Conservation (phyloP, 2,329 filamentous ascomycete genomes). For the Colletotrichum simmondsii region DNA sequence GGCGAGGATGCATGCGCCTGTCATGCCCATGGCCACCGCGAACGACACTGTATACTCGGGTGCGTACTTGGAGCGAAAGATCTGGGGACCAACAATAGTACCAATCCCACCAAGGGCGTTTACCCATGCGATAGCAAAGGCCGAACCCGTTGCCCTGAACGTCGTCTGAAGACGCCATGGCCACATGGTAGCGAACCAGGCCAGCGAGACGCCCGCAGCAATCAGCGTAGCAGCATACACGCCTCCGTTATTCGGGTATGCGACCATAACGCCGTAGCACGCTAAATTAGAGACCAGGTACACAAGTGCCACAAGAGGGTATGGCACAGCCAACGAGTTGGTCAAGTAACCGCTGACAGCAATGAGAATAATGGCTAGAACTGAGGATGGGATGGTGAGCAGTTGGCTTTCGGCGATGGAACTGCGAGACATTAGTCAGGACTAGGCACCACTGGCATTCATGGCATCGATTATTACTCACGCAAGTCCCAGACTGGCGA, state of each 20-base stretch:
- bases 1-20: conserved; percentile 51
- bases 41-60: too few species aligned
- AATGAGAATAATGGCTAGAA: too few species aligned
- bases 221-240: conserved; percentile 60
- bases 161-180: conserved; percentile 62
- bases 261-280: conserved; percentile 56
- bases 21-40: conserved; percentile 49
- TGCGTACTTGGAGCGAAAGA: too few species aligned
- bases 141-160: conserved; percentile 56
- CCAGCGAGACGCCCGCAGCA: conserved; percentile 51
- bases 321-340: conserved; percentile 51
- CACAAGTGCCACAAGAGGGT: conserved; percentile 56
- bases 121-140: conserved; percentile 60
- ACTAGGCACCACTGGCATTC: too few species aligned
- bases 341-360: too few species aligned
- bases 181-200: conserved; percentile 63
- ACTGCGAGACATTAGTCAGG: too few species aligned
- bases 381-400: too few species aligned
- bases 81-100: conserved; percentile 57
- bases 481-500: too few species aligned
- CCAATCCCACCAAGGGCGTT: conserved; percentile 62
- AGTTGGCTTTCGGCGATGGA: too few species aligned
- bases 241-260: conserved; percentile 55
- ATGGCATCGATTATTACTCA: too few species aligned
- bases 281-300: conserved; percentile 39